Percentiles rank a stretch among this genome's conserved stretches.
Conservation (phyloP, 257 asterid genomes). For the Rubia yunnanensis region DNA sequence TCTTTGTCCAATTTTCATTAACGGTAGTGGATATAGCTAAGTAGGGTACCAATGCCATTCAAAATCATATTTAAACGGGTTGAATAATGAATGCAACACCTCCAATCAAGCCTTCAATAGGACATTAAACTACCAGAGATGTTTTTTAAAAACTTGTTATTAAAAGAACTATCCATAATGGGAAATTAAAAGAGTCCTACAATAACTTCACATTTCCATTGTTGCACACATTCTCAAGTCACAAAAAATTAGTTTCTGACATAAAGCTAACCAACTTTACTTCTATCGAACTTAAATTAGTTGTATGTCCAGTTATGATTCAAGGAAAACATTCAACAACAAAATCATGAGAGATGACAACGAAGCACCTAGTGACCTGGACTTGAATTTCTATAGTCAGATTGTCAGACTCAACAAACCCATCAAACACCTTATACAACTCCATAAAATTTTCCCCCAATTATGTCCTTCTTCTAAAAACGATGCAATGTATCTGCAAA, state of each 20-base stretch:
- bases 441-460: conserved; percentile 99
- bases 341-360: neutral
- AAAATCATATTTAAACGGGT: neutral
- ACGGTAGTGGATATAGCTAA: too few relatives aligned
- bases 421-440: conserved; percentile 76
- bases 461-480: conserved; percentile 95
- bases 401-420: conserved; percentile 79
- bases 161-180: neutral
- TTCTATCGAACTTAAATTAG: neutral
- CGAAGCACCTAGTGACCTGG: conserved; percentile 73
- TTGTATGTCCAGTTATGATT: neutral
- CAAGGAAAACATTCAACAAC: neutral
- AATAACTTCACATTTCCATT: neutral
- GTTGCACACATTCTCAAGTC: neutral
- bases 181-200: conserved; percentile 29
- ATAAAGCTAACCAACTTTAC: neutral
- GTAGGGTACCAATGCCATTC: neutral
- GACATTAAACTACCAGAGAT: neutral
- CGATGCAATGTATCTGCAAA: conserved; percentile 81
- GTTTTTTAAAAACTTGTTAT: neutral
- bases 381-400: conserved; percentile 88
- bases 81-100: neutral
- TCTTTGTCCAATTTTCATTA: neutral
- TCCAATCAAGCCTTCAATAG: neutral
- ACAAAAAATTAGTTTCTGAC: neutral